phyloP scores from a whole-genome alignment of 2,329 filamentous ascomycete genomes.

The Aspergillus fumigatiaffinis region DNA sequence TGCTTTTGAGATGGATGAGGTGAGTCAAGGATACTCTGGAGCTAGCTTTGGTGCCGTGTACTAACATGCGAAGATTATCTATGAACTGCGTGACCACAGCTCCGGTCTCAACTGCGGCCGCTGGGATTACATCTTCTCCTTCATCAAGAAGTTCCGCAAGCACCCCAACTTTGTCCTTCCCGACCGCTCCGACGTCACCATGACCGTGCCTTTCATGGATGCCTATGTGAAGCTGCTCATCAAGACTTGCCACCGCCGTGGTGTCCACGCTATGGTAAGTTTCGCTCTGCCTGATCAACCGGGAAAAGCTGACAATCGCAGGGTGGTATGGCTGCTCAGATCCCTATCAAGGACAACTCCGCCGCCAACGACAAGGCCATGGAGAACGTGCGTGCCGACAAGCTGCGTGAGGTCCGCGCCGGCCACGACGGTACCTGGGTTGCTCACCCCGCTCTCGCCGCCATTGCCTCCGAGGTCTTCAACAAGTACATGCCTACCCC shows the following conservation, averaged over 20 bases:
- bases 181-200: constrained; percentile 85
- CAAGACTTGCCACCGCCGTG: constrained; percentile 94
- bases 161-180: constrained; percentile 91
- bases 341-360: constrained; percentile 94
- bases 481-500: constrained; percentile 98
- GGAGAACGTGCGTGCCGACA: constrained; percentile 88
- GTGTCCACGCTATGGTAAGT: constrained; percentile 87
- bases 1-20: constrained; percentile 97
- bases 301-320: constrained; percentile 8
- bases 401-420: constrained; percentile 90
- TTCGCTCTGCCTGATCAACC: background rate
- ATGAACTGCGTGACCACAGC: constrained; percentile 94
- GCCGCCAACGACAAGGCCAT: constrained; percentile 90
- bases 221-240: constrained; percentile 95
- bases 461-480: constrained; percentile 88
- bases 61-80: constrained; percentile 66
- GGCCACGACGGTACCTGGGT: constrained; percentile 98
- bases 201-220: constrained; percentile 98
- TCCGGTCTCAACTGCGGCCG: constrained; percentile 96
- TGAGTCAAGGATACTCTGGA: background rate
- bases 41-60: background rate
- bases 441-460: constrained; percentile 85
- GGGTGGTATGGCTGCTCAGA: constrained; percentile 96
- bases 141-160: constrained; percentile 98
- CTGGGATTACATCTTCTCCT: constrained; percentile 99